Evolutionary conservation across 1,284 basidiomycete genomes (phyloP).

Genomic region (Gymnopus androsaceus): DNA sequence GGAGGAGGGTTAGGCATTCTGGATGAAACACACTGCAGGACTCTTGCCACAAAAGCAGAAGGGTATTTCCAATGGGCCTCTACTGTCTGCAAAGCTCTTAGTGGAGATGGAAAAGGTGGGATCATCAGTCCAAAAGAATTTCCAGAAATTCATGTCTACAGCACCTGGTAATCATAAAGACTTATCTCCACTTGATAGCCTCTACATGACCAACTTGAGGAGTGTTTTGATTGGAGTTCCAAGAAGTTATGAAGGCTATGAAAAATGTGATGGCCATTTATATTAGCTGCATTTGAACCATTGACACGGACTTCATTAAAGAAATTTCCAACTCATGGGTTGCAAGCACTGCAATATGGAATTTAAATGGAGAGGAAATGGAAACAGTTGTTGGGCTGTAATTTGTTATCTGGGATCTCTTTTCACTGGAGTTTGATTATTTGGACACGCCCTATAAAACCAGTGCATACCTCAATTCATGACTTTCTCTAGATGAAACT

Average conservation of each 20-base stretch:
- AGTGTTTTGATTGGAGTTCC: background rate
- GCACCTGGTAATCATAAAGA: background rate
- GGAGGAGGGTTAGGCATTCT: background rate
- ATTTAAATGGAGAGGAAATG: background rate
- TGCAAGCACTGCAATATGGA: background rate
- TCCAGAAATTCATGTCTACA: background rate
- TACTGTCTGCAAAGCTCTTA: background rate
- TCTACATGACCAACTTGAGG: background rate
- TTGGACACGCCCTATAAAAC: background rate
- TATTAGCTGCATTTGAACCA: background rate
- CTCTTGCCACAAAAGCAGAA: background rate
- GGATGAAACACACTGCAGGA: background rate
- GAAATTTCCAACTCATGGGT: background rate
- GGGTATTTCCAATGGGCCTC: background rate
- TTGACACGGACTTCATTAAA: background rate
- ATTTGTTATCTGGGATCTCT: background rate
- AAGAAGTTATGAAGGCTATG: background rate
- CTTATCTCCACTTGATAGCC: background rate
- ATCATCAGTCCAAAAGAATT: background rate
- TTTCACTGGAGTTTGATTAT: background rate
- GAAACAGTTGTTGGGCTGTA: background rate
- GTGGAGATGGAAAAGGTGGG: background rate
- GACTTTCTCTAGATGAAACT: background rate
- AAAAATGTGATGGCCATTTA: background rate
- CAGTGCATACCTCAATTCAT: too few relatives aligned